Percentiles rank a stretch among this genome's conserved stretches.
These are phyloP conservation scores for Colletotrichum limetticola DNA, from an alignment of 2,329 filamentous ascomycete genomes.

Conservation along the genomic window DNA sequence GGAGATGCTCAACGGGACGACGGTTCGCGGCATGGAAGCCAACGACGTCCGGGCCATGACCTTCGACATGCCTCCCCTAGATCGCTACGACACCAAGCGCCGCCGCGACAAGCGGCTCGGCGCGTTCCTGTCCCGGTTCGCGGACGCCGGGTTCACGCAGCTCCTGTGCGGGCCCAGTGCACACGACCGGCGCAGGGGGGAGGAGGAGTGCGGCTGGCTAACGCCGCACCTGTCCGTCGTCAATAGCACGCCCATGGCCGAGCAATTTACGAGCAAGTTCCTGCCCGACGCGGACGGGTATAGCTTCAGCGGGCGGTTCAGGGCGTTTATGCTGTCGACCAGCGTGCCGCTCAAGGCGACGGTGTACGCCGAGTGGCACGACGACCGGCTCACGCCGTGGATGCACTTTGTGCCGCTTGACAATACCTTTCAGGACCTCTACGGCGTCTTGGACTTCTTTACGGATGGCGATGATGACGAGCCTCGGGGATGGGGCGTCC, in stretches of 20 bases:
- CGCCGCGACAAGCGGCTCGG: slow-evolving; percentile 49
- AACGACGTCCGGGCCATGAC: slow-evolving; percentile 52
- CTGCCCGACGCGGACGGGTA: slow-evolving; percentile 76
- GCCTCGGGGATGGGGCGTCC: slow-evolving; percentile 15
- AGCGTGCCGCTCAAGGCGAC: slow-evolving; percentile 77
- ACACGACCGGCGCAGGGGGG: slow-evolving; percentile 28
- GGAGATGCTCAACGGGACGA: slow-evolving; percentile 74
- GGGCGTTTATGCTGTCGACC: slow-evolving; percentile 71
- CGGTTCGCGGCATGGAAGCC: slow-evolving; percentile 59
- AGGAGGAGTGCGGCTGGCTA: slow-evolving; percentile 51
- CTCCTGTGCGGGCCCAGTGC: slow-evolving; percentile 47
- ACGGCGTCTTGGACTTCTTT: slow-evolving; percentile 74
- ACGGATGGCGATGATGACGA: slow-evolving; percentile 54
- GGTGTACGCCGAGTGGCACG: slow-evolving; percentile 81
- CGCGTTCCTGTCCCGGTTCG: slow-evolving; percentile 51
- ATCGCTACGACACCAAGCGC: slow-evolving; percentile 55
- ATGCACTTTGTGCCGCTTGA: slow-evolving; percentile 79
- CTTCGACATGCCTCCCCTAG: slow-evolving; percentile 58
- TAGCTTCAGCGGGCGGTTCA: slow-evolving; percentile 71
- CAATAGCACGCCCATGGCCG: slow-evolving; percentile 52
- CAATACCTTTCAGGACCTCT: slow-evolving; percentile 74
- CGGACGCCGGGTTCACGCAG: slow-evolving; percentile 57
- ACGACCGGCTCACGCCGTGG: slow-evolving; percentile 75
- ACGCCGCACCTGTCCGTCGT: slow-evolving; percentile 47
- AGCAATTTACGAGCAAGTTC: slow-evolving; percentile 70